Evolutionary conservation across 2,329 filamentous ascomycete species (phyloP), one percentile per base, ranked within the genome.

Genomic region (Clonostachys chloroleuca): DNA sequence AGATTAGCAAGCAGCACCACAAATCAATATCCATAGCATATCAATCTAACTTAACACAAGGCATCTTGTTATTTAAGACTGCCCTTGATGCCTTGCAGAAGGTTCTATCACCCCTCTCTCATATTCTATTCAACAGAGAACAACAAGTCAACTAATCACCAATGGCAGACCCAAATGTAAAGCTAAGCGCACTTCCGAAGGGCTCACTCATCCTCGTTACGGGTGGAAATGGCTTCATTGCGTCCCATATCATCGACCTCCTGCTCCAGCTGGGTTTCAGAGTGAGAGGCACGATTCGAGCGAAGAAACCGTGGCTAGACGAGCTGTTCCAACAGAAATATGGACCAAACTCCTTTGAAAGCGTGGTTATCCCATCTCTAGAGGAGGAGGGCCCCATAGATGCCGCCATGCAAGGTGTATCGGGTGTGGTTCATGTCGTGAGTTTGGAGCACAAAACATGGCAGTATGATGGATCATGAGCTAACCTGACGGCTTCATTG

Each of bases 151-250:
- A 30, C 24, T 9, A 3, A 30, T 30, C 24, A 30, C 10, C 24
- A 10, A 30, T 30, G 24, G 24, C 24, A 30, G 24, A 30, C 5
- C 24, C 24, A 10, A 30, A 3, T 30, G 1, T 30, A 3, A 30
- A 30, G 4, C 24, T 30, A 3, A 30, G 10, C 24, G 36, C 36
- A 39, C 14, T 54, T 62, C 14, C 56, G 63, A 52, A 52, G 65
- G 49, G 49, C 57, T 33, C 37, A 12, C 40, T 33, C 24, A 42
- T 65, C 34, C 58, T 64, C 9, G 61, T 67, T 14, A 64, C 63
- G 1, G 66, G 65, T 14, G 58, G 57, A 34, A 68, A 65, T 47
- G 65, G 65, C 46, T 61, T 60, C 43, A 56, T 66, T 33, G 66
- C 55, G 34, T 56, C 55, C 12, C 59, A 65, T 44, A 58, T 60